A percentile compares a stretch with the other conserved stretches of the same genome.
Evolutionary conservation across 108 stramenopile species (phyloP).

Genomic region (Fistulifera pelliculosa): DNA sequence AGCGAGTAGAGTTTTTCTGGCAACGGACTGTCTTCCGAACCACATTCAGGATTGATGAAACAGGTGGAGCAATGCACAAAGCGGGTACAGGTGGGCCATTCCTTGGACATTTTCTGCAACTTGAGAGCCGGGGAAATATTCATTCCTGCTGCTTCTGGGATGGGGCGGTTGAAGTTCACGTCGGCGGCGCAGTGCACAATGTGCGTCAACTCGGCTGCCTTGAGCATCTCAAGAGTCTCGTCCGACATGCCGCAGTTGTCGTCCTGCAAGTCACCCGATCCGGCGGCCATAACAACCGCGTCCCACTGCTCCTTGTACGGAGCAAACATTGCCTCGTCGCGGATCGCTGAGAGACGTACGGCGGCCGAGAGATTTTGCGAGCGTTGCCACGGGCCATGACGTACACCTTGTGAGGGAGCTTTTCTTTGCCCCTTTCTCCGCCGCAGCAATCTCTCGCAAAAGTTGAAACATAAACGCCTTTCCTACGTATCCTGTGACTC

Average conservation of each 20-base stretch:
- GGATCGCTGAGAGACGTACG: not conserved
- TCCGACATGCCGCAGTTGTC: conserved; percentile 1
- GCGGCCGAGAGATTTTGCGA: conserved; percentile 2
- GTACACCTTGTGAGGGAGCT: conserved; percentile 2
- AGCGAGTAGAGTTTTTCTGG: conserved; percentile 48
- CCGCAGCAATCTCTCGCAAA: not conserved
- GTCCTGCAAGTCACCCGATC: not conserved
- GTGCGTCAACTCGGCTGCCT: conserved; percentile 40
- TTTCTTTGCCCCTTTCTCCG: not conserved
- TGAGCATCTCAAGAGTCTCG: conserved; percentile 7
- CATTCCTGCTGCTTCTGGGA: conserved; percentile 62
- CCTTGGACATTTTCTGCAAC: conserved; percentile 34
- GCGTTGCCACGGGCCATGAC: conserved; percentile 3
- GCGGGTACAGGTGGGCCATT: conserved; percentile 13
- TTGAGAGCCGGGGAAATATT: conserved; percentile 70
- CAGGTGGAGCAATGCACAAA: conserved; percentile 84
- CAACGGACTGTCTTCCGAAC: conserved; percentile 44
- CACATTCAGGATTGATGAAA: conserved; percentile 73
- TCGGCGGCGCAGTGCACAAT: conserved; percentile 81
- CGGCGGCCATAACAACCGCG: conserved; percentile 1
- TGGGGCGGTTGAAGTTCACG: conserved; percentile 70
- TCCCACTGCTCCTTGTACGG: conserved; percentile 3
- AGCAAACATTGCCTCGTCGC: conserved; percentile 2
- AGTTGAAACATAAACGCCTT: conserved; percentile 2
- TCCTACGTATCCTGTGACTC: conserved; percentile 2